Conservation (phyloP, 2,329 filamentous ascomycete species). For the Aureobasidium sp. region DNA sequence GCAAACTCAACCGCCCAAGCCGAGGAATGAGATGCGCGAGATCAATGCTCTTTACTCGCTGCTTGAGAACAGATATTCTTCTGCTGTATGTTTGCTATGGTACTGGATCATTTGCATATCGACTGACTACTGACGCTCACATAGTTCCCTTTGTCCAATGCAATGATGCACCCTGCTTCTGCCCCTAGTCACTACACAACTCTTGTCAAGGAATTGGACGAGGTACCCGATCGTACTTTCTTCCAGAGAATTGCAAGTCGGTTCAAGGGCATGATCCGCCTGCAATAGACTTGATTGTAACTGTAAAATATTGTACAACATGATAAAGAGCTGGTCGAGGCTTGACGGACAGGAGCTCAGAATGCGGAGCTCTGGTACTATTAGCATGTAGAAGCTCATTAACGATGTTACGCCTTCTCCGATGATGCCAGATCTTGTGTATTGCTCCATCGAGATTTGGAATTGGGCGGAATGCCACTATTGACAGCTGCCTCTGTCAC, state of each 20-base stretch:
- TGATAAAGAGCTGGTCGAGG: background rate
- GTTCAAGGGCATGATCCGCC: slow-evolving; percentile 42
- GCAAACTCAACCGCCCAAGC: background rate
- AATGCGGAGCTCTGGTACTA: background rate
- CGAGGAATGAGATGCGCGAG: slow-evolving; percentile 35
- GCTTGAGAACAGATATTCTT: slow-evolving; percentile 52
- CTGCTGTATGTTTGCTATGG: slow-evolving; percentile 26
- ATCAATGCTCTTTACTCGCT: slow-evolving; percentile 54
- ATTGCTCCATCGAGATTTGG: too few relatives aligned
- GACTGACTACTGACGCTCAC: background rate
- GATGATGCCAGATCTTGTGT: too few relatives aligned
- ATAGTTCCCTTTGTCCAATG: slow-evolving; percentile 41
- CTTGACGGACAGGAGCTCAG: background rate
- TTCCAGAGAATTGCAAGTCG: slow-evolving; percentile 39
- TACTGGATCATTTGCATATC: background rate
- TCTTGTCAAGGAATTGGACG: slow-evolving; percentile 46
- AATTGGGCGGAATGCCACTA: too few relatives aligned
- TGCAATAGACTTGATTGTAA: slow-evolving; percentile 30
- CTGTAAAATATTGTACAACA: background rate
- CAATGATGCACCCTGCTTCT: slow-evolving; percentile 44
- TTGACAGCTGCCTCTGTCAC: too few relatives aligned
- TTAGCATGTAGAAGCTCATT: slow-evolving; percentile 7
- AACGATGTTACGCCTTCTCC: background rate
- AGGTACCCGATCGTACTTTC: slow-evolving; percentile 46
- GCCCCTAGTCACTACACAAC: slow-evolving; percentile 47